These are phyloP conservation scores for Ophiocordyceps camponoti-leonardi DNA, from an alignment of 2,329 filamentous ascomycete species.

Conservation along the genomic window DNA sequence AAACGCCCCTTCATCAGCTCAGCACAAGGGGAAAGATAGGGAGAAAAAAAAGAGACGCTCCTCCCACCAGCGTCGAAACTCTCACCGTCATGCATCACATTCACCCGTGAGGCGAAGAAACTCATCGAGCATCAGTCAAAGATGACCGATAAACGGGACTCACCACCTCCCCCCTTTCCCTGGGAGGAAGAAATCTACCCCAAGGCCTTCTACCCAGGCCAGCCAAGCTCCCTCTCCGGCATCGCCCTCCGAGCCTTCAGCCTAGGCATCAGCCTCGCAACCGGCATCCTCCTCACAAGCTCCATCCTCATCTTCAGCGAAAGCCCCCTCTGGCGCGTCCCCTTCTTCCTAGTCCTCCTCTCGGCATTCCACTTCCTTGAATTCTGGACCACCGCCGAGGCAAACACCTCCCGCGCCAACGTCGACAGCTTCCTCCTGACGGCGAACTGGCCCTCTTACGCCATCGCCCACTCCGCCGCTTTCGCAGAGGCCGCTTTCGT, in stretches of 20 bases:
- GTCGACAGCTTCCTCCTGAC: slow-evolving; percentile 68
- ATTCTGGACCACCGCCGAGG: slow-evolving; percentile 75
- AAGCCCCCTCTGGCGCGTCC: slow-evolving; percentile 40
- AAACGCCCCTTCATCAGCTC: too few species aligned
- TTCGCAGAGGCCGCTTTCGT: slow-evolving; percentile 54
- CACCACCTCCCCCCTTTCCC: slow-evolving; percentile 8
- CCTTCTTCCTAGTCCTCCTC: slow-evolving; percentile 52
- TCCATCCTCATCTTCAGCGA: slow-evolving; percentile 17
- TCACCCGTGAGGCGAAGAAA: too few species aligned
- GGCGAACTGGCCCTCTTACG: slow-evolving; percentile 72
- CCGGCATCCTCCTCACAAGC: slow-evolving; percentile 13
- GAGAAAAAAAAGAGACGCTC: too few species aligned
- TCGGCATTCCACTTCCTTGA: slow-evolving; percentile 88
- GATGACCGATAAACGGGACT: neutral
- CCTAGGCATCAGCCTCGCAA: slow-evolving; percentile 28
- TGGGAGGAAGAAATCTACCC: slow-evolving; percentile 2
- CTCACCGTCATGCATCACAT: too few species aligned
- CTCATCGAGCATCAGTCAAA: too few species aligned
- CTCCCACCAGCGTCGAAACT: too few species aligned
- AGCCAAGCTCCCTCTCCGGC: slow-evolving; percentile 38
- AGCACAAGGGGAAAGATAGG: too few species aligned
- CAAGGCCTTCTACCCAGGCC: slow-evolving; percentile 23
- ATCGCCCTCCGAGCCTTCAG: slow-evolving; percentile 41
- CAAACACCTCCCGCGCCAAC: slow-evolving; percentile 59
- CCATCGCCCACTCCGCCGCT: slow-evolving; percentile 62